These are phyloP conservation scores for Kickxella alabastrina DNA, from an alignment of 192 early-diverging fungal species.

Conservation along the genomic window DNA sequence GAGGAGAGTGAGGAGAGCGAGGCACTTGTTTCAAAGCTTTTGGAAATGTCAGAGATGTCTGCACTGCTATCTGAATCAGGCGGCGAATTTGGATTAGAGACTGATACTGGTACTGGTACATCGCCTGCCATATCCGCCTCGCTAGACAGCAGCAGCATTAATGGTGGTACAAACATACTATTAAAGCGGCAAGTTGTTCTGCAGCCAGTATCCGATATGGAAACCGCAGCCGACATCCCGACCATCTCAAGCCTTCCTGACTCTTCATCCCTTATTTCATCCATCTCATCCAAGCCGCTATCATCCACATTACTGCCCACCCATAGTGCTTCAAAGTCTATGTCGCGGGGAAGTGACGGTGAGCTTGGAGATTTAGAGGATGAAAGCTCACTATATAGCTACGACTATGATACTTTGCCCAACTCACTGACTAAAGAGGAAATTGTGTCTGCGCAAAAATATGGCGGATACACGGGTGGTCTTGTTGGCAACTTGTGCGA, in stretches of 20 bases:
- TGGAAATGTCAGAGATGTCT: background rate
- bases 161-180: too few species aligned
- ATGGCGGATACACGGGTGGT: slow-evolving; percentile 48
- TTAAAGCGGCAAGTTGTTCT: too few species aligned
- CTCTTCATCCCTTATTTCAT: background rate
- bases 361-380: slow-evolving; percentile 7
- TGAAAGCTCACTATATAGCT: background rate
- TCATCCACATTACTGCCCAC: background rate
- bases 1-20: background rate
- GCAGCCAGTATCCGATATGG: background rate
- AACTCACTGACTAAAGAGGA: slow-evolving; percentile 19
- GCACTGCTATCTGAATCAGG: background rate
- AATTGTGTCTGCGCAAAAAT: slow-evolving; percentile 29
- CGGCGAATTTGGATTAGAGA: background rate
- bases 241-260: background rate
- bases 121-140: too few species aligned
- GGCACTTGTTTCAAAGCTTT: background rate
- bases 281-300: background rate
- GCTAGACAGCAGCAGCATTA: background rate
- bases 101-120: background rate
- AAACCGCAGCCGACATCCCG: background rate
- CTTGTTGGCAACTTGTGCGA: slow-evolving; percentile 38
- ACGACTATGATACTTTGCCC: slow-evolving; percentile 7
- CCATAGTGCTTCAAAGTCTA: background rate
- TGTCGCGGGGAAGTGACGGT: background rate